Evolutionary conservation across 345 rosid species (phyloP).

Genomic region (Eucalyptus brandiana): DNA sequence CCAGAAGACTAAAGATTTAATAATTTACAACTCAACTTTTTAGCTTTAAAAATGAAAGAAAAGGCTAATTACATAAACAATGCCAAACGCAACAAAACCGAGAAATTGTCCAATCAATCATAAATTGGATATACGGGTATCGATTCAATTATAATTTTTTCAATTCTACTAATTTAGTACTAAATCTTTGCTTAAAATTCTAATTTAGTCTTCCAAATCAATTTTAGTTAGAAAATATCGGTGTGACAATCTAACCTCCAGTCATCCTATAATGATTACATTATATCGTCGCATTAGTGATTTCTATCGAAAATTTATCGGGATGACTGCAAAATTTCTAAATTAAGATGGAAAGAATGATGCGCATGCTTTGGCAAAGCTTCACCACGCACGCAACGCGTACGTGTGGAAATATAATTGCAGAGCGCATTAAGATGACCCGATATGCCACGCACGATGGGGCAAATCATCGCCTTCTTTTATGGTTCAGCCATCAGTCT

Average conservation of each 20-base stretch:
- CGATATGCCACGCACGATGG: slow-evolving; percentile 11
- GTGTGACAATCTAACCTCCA: too few species aligned
- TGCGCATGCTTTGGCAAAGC: background rate
- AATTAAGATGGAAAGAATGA: background rate
- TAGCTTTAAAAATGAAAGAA: background rate
- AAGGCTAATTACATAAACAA: background rate
- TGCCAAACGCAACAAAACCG: background rate
- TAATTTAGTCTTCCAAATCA: background rate
- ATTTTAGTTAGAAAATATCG: background rate
- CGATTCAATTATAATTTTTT: background rate
- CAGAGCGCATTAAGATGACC: background rate
- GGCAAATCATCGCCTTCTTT: background rate
- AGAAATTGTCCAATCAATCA: background rate
- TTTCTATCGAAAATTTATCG: background rate
- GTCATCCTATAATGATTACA: background rate
- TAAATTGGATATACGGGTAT: background rate
- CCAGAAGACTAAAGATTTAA: background rate
- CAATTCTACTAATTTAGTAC: background rate
- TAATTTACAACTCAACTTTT: background rate
- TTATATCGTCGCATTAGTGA: too few species aligned
- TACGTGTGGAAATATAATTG: background rate
- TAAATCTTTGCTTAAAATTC: background rate
- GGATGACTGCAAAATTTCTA: background rate
- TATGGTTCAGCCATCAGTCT: background rate
- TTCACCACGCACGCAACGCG: background rate